Base-by-base conservation (phyloP, 768 basidiomycete species). In the Mrakia gelida region DNA sequence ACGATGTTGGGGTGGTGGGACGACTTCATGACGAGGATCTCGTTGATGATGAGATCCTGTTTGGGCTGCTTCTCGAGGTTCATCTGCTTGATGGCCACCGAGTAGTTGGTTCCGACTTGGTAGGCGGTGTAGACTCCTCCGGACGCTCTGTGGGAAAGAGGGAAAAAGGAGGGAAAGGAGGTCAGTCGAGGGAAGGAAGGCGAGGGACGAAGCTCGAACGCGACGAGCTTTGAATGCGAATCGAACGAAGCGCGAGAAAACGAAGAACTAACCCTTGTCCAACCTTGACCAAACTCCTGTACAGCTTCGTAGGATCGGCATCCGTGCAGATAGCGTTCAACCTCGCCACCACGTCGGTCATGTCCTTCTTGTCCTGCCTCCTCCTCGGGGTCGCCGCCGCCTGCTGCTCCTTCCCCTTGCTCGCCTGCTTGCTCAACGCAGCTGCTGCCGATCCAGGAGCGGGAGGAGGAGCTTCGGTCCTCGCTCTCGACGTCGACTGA, bases 31-130 rank as follows among this genome's bases (percentile, higher is more conserved):
- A 98, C 97, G 80, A 99, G 90, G 81, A 98, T 98, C 85, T 99
- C 97, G 85, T 99, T 98, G 87, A 99, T 98, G 87, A 99, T 98
- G 71, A 99, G 88, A 83, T 98, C 96, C 85, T 98, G 98, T 88
- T 98, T 98, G 61, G 97, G 97, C 82, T 98, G 97, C 86, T 98
- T 97, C 85, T 98, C 95, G 43, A 99, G 88, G 87, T 99, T 97
- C 97, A 98, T 99, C 85, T 98, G 96, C 85, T 99, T 99, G 89
- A 99, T 99, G 61, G 97, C 97, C 49, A 98, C 97, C 16, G 90
- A 92, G 45, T 93, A 82, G 85, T 97, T 96, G 43, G 93, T 94
- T 61, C 95, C 95, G 80, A 96, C 92, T 86, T 98, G 95, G 83
- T 97, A 97, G 23, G 96, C 96, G 18, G 95, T 98, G 85, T 97